Percentiles rank a stretch among this genome's conserved stretches.
Evolutionary conservation across 208 protist genomes (phyloP).

Genomic region (Trichomonas tenax): DNA sequence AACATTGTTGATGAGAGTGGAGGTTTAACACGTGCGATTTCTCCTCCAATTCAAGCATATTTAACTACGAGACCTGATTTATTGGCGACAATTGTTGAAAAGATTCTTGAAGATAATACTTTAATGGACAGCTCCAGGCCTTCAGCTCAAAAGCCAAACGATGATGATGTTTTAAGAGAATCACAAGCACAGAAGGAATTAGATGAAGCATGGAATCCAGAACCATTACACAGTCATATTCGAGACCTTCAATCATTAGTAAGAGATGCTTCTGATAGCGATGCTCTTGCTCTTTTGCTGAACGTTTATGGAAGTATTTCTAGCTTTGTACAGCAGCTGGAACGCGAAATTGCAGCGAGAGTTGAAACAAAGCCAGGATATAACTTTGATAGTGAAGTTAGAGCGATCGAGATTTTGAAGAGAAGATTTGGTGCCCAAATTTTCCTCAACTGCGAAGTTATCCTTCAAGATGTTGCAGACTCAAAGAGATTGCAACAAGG

Average conservation of each 20-base stretch:
- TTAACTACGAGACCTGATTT: background rate
- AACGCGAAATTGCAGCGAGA: background rate
- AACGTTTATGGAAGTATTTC: background rate
- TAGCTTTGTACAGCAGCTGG: background rate
- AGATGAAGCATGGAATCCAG: background rate
- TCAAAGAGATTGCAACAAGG: background rate
- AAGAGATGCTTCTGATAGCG: background rate
- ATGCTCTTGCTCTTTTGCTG: background rate
- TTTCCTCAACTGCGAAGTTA: conserved; percentile 2
- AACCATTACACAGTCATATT: background rate
- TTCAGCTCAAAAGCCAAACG: background rate
- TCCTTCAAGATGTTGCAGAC: background rate
- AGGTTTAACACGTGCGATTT: background rate
- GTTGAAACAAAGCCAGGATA: background rate
- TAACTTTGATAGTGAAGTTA: background rate
- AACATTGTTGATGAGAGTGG: conserved; percentile 22
- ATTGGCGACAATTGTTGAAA: background rate
- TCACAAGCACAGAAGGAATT: background rate
- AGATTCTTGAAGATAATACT: background rate
- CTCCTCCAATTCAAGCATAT: background rate
- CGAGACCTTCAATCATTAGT: background rate
- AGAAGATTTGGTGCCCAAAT: background rate
- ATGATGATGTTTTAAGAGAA: background rate
- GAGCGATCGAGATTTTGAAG: background rate
- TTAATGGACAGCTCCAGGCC: background rate